Conservation (phyloP, 441 rosid species). For the Cnidoscolus chayamansa region DNA sequence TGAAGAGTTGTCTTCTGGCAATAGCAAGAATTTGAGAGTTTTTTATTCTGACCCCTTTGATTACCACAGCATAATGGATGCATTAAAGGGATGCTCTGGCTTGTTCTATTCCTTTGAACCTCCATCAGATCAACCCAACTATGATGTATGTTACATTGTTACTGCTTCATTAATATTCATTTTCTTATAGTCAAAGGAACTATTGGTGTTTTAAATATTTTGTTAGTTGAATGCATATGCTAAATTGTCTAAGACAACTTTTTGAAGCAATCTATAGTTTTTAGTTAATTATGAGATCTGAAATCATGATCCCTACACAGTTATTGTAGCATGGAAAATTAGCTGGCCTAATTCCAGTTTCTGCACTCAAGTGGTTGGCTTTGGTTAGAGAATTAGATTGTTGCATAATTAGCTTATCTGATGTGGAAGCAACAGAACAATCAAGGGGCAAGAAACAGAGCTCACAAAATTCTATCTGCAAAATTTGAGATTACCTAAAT, state of each 20-base stretch:
- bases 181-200: background rate
- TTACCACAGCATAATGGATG: conserved; percentile 51
- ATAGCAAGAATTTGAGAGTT: conserved; percentile 40
- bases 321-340: background rate
- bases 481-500: too few species aligned
- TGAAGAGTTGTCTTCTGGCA: conserved; percentile 15
- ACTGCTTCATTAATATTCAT: background rate
- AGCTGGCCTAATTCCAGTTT: background rate
- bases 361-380: background rate
- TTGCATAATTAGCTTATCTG: too few species aligned
- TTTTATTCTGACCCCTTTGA: conserved; percentile 60
- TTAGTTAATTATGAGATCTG: background rate
- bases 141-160: conserved; percentile 41
- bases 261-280: too few species aligned
- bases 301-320: background rate
- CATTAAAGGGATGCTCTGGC: conserved; percentile 54
- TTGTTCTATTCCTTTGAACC: conserved; percentile 61
- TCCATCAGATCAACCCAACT: conserved; percentile 43
- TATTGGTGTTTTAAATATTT: background rate
- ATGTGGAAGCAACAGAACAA: too few species aligned
- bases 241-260: too few species aligned
- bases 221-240: too few species aligned
- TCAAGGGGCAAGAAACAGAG: too few species aligned
- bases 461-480: too few species aligned
- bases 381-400: background rate